phyloP scores from a whole-genome alignment of 2,329 filamentous ascomycete genomes.

The Myrmaecium sp. region DNA sequence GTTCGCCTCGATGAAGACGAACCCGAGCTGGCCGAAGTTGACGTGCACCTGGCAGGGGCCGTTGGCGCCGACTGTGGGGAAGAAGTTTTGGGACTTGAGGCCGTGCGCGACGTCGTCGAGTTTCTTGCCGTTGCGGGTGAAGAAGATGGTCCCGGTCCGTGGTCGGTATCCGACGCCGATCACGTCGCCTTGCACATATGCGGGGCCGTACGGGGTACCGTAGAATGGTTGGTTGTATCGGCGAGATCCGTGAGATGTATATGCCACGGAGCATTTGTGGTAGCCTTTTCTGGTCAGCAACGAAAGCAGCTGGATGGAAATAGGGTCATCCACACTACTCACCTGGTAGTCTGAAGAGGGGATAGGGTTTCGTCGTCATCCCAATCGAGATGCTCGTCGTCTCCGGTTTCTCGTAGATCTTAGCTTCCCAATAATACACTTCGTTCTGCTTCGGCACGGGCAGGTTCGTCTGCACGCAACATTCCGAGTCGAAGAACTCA shows the following conservation, averaged over 20 bases:
- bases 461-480: constrained; percentile 90
- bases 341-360: constrained; percentile 87
- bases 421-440: constrained; percentile 98
- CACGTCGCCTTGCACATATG: constrained; percentile 83
- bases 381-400: constrained; percentile 75
- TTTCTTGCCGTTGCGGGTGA: constrained; percentile 95
- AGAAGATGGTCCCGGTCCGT: constrained; percentile 88
- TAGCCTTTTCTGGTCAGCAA: constrained; percentile 50
- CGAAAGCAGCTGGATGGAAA: not conserved
- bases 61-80: constrained; percentile 91
- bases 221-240: constrained; percentile 87
- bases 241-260: constrained; percentile 72
- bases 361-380: constrained; percentile 93
- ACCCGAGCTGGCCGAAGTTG: constrained; percentile 94
- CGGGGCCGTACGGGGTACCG: constrained; percentile 62
- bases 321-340: constrained; percentile 16
- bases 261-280: constrained; percentile 85
- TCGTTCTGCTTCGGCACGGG: constrained; percentile 98
- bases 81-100: constrained; percentile 89
- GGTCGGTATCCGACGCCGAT: constrained; percentile 91
- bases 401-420: constrained; percentile 95
- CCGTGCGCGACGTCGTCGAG: constrained; percentile 89
- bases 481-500: constrained; percentile 96
- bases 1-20: constrained; percentile 97
- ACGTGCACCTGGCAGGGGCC: constrained; percentile 87